Evolutionary conservation across 495 filamentous ascomycete genomes (phyloP).

Genomic region (Neurospora cerealis): DNA sequence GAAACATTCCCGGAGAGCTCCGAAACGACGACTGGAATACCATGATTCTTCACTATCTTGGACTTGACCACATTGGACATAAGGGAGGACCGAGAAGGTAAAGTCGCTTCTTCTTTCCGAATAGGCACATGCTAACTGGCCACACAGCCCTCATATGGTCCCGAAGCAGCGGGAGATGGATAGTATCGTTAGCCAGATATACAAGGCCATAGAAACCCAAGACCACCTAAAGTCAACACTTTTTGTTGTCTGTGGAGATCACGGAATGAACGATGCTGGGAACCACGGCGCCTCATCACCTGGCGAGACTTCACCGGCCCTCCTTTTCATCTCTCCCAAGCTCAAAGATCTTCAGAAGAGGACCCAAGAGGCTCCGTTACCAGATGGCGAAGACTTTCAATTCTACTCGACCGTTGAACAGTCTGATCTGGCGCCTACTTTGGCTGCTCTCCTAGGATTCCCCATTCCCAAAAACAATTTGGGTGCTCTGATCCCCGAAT

Average conservation of each 20-base stretch:
- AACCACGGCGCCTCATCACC: slow-evolving; percentile 91
- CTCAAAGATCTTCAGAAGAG: slow-evolving; percentile 46
- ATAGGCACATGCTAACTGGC: slow-evolving; percentile 4
- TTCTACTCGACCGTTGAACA: slow-evolving; percentile 83
- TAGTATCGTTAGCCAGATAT: slow-evolving; percentile 63
- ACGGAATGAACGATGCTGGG: slow-evolving; percentile 98
- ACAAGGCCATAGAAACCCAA: slow-evolving; percentile 58
- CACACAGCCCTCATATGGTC: slow-evolving; percentile 69
- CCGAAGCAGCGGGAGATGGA: slow-evolving; percentile 96
- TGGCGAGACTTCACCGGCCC: slow-evolving; percentile 85
- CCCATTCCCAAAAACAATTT: slow-evolving; percentile 89
- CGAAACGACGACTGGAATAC: slow-evolving; percentile 75
- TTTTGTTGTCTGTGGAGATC: slow-evolving; percentile 82
- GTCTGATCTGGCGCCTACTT: slow-evolving; percentile 81
- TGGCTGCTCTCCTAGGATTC: slow-evolving; percentile 80
- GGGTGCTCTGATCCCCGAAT: slow-evolving; percentile 72
- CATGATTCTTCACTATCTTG: slow-evolving; percentile 90
- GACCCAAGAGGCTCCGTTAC: slow-evolving; percentile 31
- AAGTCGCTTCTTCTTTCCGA: neutral
- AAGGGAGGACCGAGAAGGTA: slow-evolving; percentile 87
- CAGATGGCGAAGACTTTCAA: slow-evolving; percentile 50
- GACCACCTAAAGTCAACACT: slow-evolving; percentile 66
- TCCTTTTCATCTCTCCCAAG: slow-evolving; percentile 87
- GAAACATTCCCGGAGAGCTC: slow-evolving; percentile 74
- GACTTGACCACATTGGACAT: slow-evolving; percentile 95